Conservation (phyloP, 1,139 yeast genomes). For the Meyerozyma athensensis region DNA sequence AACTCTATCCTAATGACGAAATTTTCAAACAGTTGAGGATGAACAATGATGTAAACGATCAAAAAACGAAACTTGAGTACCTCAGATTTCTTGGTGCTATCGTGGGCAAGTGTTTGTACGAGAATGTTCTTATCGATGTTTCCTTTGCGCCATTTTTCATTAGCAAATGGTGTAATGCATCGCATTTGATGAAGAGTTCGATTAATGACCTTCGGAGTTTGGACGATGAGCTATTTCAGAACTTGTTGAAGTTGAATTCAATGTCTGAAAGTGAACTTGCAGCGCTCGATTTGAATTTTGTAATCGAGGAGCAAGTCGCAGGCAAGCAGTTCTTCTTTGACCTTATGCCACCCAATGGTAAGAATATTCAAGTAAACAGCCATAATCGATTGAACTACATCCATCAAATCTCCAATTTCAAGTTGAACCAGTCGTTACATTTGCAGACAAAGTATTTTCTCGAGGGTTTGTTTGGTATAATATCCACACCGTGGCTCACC, state of each 20-base stretch:
- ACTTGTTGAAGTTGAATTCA: slow-evolving; percentile 56
- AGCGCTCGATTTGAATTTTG: slow-evolving; percentile 60
- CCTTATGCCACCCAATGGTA: slow-evolving; percentile 56
- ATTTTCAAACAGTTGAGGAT: slow-evolving; percentile 32
- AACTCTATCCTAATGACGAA: slow-evolving; percentile 71
- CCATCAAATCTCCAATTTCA: slow-evolving; percentile 74
- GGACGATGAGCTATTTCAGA: slow-evolving; percentile 64
- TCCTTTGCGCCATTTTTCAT: slow-evolving; percentile 85
- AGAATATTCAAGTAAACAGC: slow-evolving; percentile 48
- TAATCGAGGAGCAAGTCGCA: slow-evolving; percentile 46
- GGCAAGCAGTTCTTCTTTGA: slow-evolving; percentile 43
- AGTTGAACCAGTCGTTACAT: slow-evolving; percentile 59
- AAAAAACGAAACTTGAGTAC: slow-evolving; percentile 32
- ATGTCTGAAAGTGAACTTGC: slow-evolving; percentile 56
- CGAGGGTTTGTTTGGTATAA: slow-evolving; percentile 64
- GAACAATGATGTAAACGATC: slow-evolving; percentile 24
- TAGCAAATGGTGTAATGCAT: slow-evolving; percentile 55
- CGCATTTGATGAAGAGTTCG: slow-evolving; percentile 41
- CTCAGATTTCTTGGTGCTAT: slow-evolving; percentile 70
- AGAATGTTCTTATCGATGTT: slow-evolving; percentile 73
- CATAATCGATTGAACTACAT: slow-evolving; percentile 68
- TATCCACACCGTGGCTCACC: slow-evolving; percentile 69
- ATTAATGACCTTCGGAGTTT: slow-evolving; percentile 75
- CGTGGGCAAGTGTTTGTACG: slow-evolving; percentile 88
- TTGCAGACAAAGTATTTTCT: slow-evolving; percentile 63